Conservation (phyloP, 2,329 filamentous ascomycete species). For the Penicillium sp. region DNA sequence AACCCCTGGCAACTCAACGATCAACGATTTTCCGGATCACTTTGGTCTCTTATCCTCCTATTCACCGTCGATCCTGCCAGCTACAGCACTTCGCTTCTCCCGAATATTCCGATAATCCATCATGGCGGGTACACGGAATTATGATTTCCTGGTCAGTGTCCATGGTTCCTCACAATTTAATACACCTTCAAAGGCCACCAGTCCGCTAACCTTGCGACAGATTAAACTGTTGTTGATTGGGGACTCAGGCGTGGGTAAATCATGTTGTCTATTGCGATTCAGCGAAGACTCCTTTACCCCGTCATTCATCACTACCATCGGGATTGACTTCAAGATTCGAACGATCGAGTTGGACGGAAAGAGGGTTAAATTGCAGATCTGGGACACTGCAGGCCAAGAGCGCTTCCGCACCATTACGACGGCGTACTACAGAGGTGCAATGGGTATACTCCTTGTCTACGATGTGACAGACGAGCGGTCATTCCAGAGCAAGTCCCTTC, state of each 20-base stretch:
- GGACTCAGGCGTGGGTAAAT: conserved; percentile 95
- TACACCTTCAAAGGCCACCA: background rate
- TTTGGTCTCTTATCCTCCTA: background rate
- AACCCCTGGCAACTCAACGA: background rate
- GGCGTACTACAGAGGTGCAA: conserved; percentile 96
- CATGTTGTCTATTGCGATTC: conserved; percentile 93
- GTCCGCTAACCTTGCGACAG: conserved; percentile 47
- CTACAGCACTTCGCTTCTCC: conserved; percentile 4
- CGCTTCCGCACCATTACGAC: conserved; percentile 98
- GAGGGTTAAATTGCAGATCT: conserved; percentile 98
- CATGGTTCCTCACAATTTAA: background rate
- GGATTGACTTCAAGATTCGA: conserved; percentile 99
- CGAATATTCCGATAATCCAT: conserved; percentile 17
- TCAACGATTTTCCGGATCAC: background rate
- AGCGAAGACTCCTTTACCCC: conserved; percentile 97
- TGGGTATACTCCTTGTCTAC: conserved; percentile 97
- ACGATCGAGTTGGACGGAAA: conserved; percentile 99
- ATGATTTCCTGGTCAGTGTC: conserved; percentile 87
- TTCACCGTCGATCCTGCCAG: background rate
- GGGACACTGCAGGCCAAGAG: conserved; percentile 98
- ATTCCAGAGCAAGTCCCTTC: conserved; percentile 76
- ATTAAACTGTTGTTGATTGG: conserved; percentile 97
- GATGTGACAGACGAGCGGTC: conserved; percentile 96
- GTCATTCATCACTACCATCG: conserved; percentile 98
- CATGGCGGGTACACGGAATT: conserved; percentile 98